Percentiles rank a stretch among this genome's conserved stretches.
Evolutionary conservation across 176 grass and related monocot genomes (phyloP).

Genomic region (Zea mays): Zm-B73-REFERENCE-NAM-5.0 NC_050096.1:237443501-237444000

Average conservation of each 20-base stretch:
- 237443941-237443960: slow-evolving; percentile 84
- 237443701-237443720: slow-evolving; percentile 50
- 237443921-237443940: slow-evolving; percentile 68
- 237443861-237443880: slow-evolving; percentile 33
- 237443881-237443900: slow-evolving; percentile 71
- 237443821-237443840: slow-evolving; percentile 41
- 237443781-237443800: slow-evolving; percentile 89
- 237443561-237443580: not conserved
- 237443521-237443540: not conserved
- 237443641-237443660: not conserved
- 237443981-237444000: slow-evolving; percentile 84
- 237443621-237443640: not conserved
- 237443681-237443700: not conserved
- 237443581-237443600: not conserved
- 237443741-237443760: slow-evolving; percentile 70
- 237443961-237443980: slow-evolving; percentile 82
- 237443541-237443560: not conserved
- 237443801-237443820: slow-evolving; percentile 64
- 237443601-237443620: not conserved
- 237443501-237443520: slow-evolving; percentile 27
- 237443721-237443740: slow-evolving; percentile 82
- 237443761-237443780: slow-evolving; percentile 91
- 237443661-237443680: not conserved
- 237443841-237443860: slow-evolving; percentile 13
- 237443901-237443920: slow-evolving; percentile 71